phyloP scores from a whole-genome alignment of 805 yeast species.

The Ogataea glucozyma region DNA sequence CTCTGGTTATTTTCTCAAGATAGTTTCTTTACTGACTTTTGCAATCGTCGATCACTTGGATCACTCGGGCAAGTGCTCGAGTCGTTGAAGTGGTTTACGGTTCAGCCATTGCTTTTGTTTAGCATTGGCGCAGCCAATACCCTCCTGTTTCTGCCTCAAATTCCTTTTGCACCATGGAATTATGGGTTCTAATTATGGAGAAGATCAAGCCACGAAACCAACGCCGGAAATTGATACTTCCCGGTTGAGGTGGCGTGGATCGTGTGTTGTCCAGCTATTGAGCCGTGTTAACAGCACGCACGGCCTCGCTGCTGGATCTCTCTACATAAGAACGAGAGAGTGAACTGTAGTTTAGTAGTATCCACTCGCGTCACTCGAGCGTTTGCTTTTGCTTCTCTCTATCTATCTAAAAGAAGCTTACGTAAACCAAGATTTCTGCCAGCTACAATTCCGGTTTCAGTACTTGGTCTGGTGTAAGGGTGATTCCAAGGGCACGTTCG shows the following conservation, averaged over 20 bases:
- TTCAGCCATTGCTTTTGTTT: neutral
- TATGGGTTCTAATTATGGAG: slow-evolving; percentile 38
- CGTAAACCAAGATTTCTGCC: too few relatives aligned
- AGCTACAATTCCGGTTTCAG: too few relatives aligned
- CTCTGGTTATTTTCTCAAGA: neutral
- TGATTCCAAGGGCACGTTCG: too few relatives aligned
- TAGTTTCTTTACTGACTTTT: neutral
- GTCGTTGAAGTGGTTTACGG: neutral
- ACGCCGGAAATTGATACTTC: slow-evolving; percentile 33
- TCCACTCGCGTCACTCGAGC: too few relatives aligned
- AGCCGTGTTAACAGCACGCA: slow-evolving; percentile 1
- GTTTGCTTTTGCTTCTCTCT: too few relatives aligned
- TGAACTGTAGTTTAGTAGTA: too few relatives aligned
- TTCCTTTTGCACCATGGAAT: slow-evolving; percentile 31
- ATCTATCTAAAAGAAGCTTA: too few relatives aligned
- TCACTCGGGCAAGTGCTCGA: neutral
- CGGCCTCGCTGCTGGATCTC: slow-evolving; percentile 12
- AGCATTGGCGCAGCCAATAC: slow-evolving; percentile 2
- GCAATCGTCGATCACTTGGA: slow-evolving; percentile 1
- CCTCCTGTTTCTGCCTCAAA: slow-evolving; percentile 36
- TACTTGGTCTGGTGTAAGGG: too few relatives aligned
- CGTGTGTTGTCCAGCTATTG: slow-evolving; percentile 22
- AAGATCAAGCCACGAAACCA: slow-evolving; percentile 28
- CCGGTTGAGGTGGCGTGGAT: slow-evolving; percentile 21
- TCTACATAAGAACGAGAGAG: too few relatives aligned